Conservation (phyloP, 129 eudicot species). For the carrot (Daucus carota) region DH1_v3.0 NC_030385.2:33574001-33574500, state of each 20-base stretch:
- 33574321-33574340: constrained; percentile 4
- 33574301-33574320: neutral
- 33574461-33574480: constrained; percentile 42
- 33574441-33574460: constrained; percentile 54
- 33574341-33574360: constrained; percentile 17
- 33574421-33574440: constrained; percentile 76
- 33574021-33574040: constrained; percentile 59
- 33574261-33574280: constrained; percentile 42
- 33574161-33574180: constrained; percentile 17
- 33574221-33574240: constrained; percentile 30
- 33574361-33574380: constrained; percentile 10
- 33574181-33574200: constrained; percentile 25
- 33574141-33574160: constrained; percentile 28
- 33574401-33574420: constrained; percentile 37
- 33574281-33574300: constrained; percentile 44
- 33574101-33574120: neutral
- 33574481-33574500: constrained; percentile 29
- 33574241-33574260: constrained; percentile 34
- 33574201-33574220: constrained; percentile 11
- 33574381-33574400: constrained; percentile 60
- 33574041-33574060: constrained; percentile 50
- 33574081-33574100: constrained; percentile 5
- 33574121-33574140: constrained; percentile 5
- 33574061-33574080: constrained; percentile 28
- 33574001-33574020: constrained; percentile 78